These are phyloP conservation scores for Phaeosphaeria sp. DNA, from an alignment of 2,329 filamentous ascomycete species.

Conservation along the genomic window DNA sequence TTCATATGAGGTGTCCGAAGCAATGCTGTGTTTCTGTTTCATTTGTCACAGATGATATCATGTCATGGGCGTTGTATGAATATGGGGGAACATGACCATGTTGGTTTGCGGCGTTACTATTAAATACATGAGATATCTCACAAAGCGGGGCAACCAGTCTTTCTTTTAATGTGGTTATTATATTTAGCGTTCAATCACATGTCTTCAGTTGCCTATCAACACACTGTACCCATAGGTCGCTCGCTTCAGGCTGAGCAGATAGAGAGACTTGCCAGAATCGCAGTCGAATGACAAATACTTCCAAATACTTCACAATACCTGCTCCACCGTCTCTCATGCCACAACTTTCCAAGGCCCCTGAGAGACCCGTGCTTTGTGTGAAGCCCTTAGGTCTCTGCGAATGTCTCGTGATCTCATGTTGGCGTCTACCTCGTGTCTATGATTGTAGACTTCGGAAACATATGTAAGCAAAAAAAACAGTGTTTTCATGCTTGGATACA, in stretches of 20 bases:
- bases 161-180: constrained; percentile 41
- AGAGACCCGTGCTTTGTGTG: no score
- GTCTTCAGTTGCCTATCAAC: constrained; percentile 46
- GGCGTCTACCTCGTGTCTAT: no score
- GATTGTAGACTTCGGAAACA: no score
- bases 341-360: neutral
- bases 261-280: constrained; percentile 3
- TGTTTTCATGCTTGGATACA: no score
- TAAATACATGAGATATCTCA: constrained; percentile 24
- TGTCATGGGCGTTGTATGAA: constrained; percentile 20
- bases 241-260: neutral
- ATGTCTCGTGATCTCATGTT: no score
- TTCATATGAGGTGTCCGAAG: neutral
- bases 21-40: neutral
- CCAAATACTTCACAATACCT: neutral
- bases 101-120: constrained; percentile 13
- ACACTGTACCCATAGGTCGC: constrained; percentile 9
- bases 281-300: neutral
- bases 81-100: constrained; percentile 10
- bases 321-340: neutral
- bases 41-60: constrained; percentile 4
- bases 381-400: neutral
- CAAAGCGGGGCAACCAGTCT: constrained; percentile 45
- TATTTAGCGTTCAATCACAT: constrained; percentile 39
- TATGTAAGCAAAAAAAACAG: neutral